Evolutionary conservation across 164 flowering plant species (phyloP).

Genomic region (Sextonia rubra): DNA sequence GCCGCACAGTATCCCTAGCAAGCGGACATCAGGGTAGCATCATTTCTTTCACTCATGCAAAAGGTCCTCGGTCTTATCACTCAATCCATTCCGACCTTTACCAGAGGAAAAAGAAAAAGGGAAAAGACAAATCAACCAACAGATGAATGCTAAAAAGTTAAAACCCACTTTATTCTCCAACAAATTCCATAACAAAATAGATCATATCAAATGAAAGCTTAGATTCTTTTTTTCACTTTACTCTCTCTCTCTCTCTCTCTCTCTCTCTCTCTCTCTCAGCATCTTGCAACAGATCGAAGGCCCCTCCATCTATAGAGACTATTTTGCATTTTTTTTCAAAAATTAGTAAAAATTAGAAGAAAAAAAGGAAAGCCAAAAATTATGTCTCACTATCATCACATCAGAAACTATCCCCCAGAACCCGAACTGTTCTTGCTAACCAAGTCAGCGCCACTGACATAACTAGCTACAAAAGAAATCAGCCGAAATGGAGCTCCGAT

Average conservation of each 20-base stretch:
- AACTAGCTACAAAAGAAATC: slow-evolving; percentile 73
- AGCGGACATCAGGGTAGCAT: too few species aligned
- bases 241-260: neutral
- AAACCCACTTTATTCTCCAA: neutral
- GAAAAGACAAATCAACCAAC: neutral
- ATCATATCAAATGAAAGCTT: neutral
- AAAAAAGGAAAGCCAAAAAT: neutral
- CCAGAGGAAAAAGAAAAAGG: too few species aligned
- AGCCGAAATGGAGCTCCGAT: slow-evolving; percentile 94
- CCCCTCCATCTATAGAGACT: neutral
- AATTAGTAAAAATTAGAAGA: neutral
- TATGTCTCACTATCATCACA: neutral
- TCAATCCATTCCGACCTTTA: too few species aligned
- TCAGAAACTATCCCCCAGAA: neutral
- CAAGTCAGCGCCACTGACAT: slow-evolving; percentile 95
- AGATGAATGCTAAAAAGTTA: too few species aligned
- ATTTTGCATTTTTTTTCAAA: neutral
- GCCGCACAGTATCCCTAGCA: too few species aligned
- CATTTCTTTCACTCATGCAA: too few species aligned
- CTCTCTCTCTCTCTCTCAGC: too few species aligned
- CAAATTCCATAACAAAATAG: neutral
- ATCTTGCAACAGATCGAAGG: neutral
- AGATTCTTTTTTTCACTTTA: too few species aligned
- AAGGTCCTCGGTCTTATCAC: too few species aligned
- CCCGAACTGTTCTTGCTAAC: slow-evolving; percentile 32